A percentile compares a stretch with the other conserved stretches of the same genome.
These are phyloP conservation scores for Taiozyma sp. DNA, from an alignment of 1,139 yeast genomes.

Conservation along the genomic window DNA sequence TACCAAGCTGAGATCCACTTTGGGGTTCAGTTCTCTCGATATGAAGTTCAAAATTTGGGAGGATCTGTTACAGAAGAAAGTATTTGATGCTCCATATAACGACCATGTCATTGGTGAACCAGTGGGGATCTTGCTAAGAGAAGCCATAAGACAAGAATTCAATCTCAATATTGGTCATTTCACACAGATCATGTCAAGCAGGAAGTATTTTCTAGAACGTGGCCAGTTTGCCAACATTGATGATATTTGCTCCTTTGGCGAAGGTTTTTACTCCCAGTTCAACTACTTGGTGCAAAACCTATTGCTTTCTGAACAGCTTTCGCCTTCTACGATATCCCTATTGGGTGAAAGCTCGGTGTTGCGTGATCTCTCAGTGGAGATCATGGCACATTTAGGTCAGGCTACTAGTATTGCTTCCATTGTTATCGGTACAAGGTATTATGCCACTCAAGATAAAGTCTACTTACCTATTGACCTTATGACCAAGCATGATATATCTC, in stretches of 20 bases:
- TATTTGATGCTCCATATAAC: conserved; percentile 37
- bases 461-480: conserved; percentile 58
- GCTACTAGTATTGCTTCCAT: conserved; percentile 69
- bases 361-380: conserved; percentile 46
- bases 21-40: conserved; percentile 46
- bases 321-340: conserved; percentile 51
- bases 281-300: conserved; percentile 65
- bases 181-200: conserved; percentile 57
- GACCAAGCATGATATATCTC: conserved; percentile 52
- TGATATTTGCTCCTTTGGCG: conserved; percentile 73
- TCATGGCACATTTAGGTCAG: conserved; percentile 81
- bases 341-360: conserved; percentile 43
- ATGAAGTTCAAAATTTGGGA: conserved; percentile 62
- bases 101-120: conserved; percentile 55
- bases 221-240: conserved; percentile 47
- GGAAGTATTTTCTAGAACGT: conserved; percentile 46
- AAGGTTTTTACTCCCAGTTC: conserved; percentile 73
- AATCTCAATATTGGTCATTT: conserved; percentile 52
- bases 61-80: conserved; percentile 40
- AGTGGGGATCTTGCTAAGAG: conserved; percentile 51
- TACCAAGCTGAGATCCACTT: conserved; percentile 17
- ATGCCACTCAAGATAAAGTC: conserved; percentile 47
- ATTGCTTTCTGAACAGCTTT: conserved; percentile 51
- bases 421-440: conserved; percentile 58
- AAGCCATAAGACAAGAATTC: conserved; percentile 43